Percentiles rank a stretch among this genome's conserved stretches.
Conservation (phyloP, 1,139 yeast genomes). For the Zygotorulaspora mrakii region DNA sequence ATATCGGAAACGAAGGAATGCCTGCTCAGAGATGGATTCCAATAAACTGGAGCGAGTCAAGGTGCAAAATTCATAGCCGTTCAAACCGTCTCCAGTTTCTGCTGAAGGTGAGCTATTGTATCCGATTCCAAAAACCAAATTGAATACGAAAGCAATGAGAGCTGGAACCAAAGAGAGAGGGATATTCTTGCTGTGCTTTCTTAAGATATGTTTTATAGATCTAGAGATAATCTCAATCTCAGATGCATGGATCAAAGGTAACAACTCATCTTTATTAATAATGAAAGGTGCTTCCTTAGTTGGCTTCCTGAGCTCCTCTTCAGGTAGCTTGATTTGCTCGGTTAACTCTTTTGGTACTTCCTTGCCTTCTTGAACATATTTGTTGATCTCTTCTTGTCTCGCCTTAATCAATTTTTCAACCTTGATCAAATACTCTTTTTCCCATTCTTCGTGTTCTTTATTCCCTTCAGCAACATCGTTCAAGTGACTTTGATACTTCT, state of each 20-base stretch:
- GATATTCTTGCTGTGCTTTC: conserved; percentile 44
- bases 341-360: conserved; percentile 39
- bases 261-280: conserved; percentile 37
- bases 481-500: conserved; percentile 28
- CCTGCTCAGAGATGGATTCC: conserved; percentile 48
- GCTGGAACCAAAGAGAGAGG: conserved; percentile 57
- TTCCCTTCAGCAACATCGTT: conserved; percentile 35
- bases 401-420: conserved; percentile 41
- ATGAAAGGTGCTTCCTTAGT: conserved; percentile 32
- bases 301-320: conserved; percentile 39
- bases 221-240: conserved; percentile 75
- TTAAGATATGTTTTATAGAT: conserved; percentile 70
- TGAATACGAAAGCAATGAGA: conserved; percentile 68
- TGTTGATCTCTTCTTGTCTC: conserved; percentile 40
- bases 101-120: conserved; percentile 46
- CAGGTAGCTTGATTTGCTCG: conserved; percentile 36
- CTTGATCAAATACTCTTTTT: conserved; percentile 35
- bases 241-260: conserved; percentile 48
- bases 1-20: conserved; percentile 59
- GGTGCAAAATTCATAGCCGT: conserved; percentile 45
- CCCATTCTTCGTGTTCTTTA: conserved; percentile 38
- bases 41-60: conserved; percentile 47
- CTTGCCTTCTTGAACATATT: conserved; percentile 36
- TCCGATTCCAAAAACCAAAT: conserved; percentile 57
- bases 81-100: conserved; percentile 40